These are phyloP conservation scores for Leucaena leucocephala DNA, from an alignment of 306 rosid genomes.

Conservation along the genomic window DNA sequence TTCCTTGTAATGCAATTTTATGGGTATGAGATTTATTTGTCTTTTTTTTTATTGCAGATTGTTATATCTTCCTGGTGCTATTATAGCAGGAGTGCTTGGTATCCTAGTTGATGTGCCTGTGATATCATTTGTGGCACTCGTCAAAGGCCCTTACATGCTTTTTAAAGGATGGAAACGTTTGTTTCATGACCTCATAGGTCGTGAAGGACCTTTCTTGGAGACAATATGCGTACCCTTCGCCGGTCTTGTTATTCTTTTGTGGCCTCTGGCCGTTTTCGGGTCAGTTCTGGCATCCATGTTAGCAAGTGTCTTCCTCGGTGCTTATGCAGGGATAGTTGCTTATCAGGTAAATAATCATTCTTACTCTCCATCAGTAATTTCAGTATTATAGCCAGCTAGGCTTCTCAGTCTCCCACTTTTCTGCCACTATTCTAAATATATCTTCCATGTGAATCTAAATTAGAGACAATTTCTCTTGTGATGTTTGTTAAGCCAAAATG, in stretches of 20 bases:
- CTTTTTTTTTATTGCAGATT: conserved; percentile 54
- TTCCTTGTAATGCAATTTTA: too few species aligned
- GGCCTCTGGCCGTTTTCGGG: conserved; percentile 96
- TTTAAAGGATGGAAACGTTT: conserved; percentile 91
- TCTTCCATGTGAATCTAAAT: not conserved
- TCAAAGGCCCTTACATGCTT: conserved; percentile 86
- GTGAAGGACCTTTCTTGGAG: conserved; percentile 99
- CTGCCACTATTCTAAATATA: too few species aligned
- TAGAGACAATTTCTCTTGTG: not conserved
- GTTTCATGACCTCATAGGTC: conserved; percentile 96
- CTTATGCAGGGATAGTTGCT: conserved; percentile 78
- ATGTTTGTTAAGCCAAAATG: not conserved
- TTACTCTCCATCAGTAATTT: too few species aligned
- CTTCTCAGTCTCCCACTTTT: too few species aligned
- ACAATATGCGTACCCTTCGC: conserved; percentile 98
- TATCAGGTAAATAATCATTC: conserved; percentile 61
- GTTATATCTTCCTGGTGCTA: conserved; percentile 77
- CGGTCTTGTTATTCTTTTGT: conserved; percentile 89
- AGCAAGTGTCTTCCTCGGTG: conserved; percentile 78
- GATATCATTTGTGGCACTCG: conserved; percentile 75
- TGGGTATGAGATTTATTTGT: not conserved
- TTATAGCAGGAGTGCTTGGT: conserved; percentile 69
- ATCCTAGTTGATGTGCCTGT: conserved; percentile 64
- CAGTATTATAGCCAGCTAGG: too few species aligned
- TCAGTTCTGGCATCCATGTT: conserved; percentile 69